Base-by-base conservation (phyloP, 306 rosid genomes). In the Hippophae rhamnoides region DNA sequence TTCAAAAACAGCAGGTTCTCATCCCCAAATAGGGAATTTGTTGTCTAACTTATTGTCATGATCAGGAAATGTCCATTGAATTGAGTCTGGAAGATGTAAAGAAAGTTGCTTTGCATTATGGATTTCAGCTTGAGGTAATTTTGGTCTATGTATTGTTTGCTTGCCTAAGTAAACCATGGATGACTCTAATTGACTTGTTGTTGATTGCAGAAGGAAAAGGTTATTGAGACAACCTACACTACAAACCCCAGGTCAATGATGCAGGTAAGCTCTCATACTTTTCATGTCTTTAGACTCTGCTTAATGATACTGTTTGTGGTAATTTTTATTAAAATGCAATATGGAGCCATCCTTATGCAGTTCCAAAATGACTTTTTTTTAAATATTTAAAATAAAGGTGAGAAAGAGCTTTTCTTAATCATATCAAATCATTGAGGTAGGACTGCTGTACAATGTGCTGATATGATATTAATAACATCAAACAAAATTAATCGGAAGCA, bases 11-110 rank as follows among this genome's bases (percentile, higher is more conserved):
- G 61, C 25, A 41, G 43, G 55, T 13, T 49, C 7, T 51, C 26
- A 38, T 50, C 60, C 6, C 66, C 38, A 54, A 12, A 51, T 53
- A 54, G 47, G 43, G 27, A 45, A 7, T 26, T 47, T 58, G 25
- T 38, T 18, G 13, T 44, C 45, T 60, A 13, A 51, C 10, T 54
- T 67, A 41, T 57, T 41, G 11, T n/a, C 64, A 8, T 76, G 52
- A 18, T 43, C 57, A 92, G 99, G 99, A 87, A 57, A 87, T 85
- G 95, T 92, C 96, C 54, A 63, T 92, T 61, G 99, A 92, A 88
- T 75, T 78, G 60, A 92, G 99, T 77, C 75, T 92, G 86, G 99
- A 92, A 78, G 99, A 88, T 66, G 93, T 88, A 75, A 92, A 82
- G 78, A 85, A 57, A 61, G 74, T 82, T 47, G 96, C 96, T 13